Conservation (phyloP, 179 eudicot genomes). For the Vitellaria paradoxa region DNA sequence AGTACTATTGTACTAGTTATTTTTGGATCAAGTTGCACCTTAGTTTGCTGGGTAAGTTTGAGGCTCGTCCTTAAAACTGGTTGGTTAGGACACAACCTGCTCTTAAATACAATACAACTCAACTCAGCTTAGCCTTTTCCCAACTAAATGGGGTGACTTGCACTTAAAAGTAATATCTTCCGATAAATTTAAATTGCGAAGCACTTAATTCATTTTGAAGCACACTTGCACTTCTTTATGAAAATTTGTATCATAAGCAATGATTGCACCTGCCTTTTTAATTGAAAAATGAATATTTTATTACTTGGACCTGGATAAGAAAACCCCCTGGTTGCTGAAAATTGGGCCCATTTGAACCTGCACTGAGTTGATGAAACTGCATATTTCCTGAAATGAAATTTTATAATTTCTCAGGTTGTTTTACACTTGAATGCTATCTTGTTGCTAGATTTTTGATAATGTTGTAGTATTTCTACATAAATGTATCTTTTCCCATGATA, state of each 20-base stretch:
- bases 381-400: not conserved
- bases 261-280: not conserved
- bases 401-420: not conserved
- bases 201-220: too few species aligned
- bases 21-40: not conserved
- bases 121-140: too few species aligned
- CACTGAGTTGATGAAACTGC: not conserved
- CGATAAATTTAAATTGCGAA: too few species aligned
- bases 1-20: not conserved
- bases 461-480: too few species aligned
- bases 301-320: not conserved
- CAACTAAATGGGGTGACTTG: too few species aligned
- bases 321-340: not conserved
- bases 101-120: too few species aligned
- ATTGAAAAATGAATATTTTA: not conserved
- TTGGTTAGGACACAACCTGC: too few species aligned
- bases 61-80: too few species aligned
- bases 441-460: not conserved
- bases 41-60: not conserved
- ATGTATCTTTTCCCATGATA: not conserved
- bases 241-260: not conserved
- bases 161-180: too few species aligned
- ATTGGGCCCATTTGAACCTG: not conserved
- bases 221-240: not conserved
- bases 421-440: not conserved